Evolutionary conservation across 768 basidiomycete genomes (phyloP).

Genomic region (Calocera viscosa): DNA sequence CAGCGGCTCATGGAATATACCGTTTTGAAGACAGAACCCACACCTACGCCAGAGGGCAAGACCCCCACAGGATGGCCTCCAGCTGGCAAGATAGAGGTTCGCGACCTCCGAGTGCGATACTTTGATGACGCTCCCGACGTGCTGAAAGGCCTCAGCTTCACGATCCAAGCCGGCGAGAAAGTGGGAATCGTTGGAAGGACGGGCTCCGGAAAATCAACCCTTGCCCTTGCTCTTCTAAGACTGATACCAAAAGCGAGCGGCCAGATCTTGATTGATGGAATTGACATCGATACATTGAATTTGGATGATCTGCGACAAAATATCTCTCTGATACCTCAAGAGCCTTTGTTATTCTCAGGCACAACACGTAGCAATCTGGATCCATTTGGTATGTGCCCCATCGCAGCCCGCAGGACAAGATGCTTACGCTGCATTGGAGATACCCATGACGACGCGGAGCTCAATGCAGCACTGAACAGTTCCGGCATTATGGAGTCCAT

Average conservation of each 20-base stretch:
- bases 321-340: background rate
- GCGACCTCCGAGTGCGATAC: background rate
- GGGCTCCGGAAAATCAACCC: constrained; percentile 6
- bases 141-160: background rate
- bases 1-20: constrained; percentile 1
- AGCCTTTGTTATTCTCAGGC: background rate
- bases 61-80: background rate
- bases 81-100: background rate
- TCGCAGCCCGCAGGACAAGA: background rate
- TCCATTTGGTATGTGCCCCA: background rate
- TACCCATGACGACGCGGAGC: constrained; percentile 1
- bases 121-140: constrained; percentile 1
- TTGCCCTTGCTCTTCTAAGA: constrained; percentile 1
- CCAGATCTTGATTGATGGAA: background rate
- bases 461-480: constrained; percentile 2
- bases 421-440: background rate
- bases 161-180: constrained; percentile 4
- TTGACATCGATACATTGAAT: background rate
- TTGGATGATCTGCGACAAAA: background rate
- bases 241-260: background rate
- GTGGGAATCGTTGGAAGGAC: constrained; percentile 11
- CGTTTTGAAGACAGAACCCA: background rate
- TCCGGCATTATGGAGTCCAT: constrained; percentile 4
- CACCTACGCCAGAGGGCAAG: background rate
- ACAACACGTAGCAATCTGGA: background rate